These are phyloP conservation scores for Nitzschia inconspicua DNA, from an alignment of 108 stramenopile genomes.

Conservation along the genomic window DNA sequence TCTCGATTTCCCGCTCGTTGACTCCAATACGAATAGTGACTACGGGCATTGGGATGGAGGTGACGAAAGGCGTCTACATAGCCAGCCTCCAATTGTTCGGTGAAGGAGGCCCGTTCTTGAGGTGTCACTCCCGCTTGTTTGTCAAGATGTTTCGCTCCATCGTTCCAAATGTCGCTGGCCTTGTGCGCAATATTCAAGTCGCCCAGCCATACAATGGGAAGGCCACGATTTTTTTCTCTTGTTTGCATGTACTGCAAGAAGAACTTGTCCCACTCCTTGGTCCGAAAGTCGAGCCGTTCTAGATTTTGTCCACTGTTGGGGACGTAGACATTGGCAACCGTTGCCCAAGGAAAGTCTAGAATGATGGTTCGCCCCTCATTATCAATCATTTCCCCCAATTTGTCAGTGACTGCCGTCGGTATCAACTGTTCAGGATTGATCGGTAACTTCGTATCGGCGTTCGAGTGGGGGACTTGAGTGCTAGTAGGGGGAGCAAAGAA, in stretches of 20 bases:
- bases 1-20: conserved; percentile 80
- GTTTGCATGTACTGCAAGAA: conserved; percentile 68
- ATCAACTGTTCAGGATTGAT: conserved; percentile 36
- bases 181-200: conserved; percentile 93
- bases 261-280: conserved; percentile 89
- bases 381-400: conserved; percentile 66
- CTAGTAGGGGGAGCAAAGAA: conserved; percentile 55
- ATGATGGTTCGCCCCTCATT: conserved; percentile 91
- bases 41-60: conserved; percentile 74
- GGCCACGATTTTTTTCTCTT: conserved; percentile 50
- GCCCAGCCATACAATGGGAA: conserved; percentile 88
- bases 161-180: conserved; percentile 87
- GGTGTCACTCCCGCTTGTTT: conserved; percentile 88
- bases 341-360: conserved; percentile 84
- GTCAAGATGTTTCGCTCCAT: conserved; percentile 86
- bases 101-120: conserved; percentile 84
- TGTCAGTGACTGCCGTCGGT: conserved; percentile 44
- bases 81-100: conserved; percentile 64
- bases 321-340: conserved; percentile 90
- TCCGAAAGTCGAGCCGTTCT: conserved; percentile 91
- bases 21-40: conserved; percentile 91
- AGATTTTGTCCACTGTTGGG: conserved; percentile 97
- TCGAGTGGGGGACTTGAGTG: background rate
- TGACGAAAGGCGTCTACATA: conserved; percentile 87
- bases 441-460: background rate